phyloP scores from a whole-genome alignment of 1,284 basidiomycete genomes.

The Trichosporon sp. region DNA sequence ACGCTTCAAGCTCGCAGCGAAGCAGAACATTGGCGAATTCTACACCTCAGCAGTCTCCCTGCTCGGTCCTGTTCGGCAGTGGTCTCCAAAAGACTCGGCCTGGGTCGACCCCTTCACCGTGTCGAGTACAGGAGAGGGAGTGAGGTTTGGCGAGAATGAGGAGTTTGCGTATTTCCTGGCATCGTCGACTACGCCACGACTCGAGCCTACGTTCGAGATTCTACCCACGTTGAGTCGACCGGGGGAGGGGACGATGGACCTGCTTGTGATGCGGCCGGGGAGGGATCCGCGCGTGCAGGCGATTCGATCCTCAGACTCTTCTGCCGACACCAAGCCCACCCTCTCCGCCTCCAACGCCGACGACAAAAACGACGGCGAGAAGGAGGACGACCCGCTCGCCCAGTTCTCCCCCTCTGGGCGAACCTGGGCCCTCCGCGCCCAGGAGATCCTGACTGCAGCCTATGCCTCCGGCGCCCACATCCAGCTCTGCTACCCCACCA shows the following conservation, averaged over 20 bases:
- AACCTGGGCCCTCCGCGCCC: slow-evolving; percentile 43
- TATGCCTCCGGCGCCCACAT: slow-evolving; percentile 75
- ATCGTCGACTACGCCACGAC: slow-evolving; percentile 75
- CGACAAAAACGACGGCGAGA: neutral
- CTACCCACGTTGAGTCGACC: slow-evolving; percentile 62
- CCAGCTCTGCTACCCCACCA: slow-evolving; percentile 61
- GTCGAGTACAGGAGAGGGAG: neutral
- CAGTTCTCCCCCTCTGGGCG: neutral
- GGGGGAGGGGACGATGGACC: slow-evolving; percentile 64
- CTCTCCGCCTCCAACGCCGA: neutral
- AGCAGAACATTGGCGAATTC: slow-evolving; percentile 73
- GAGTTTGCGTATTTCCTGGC: slow-evolving; percentile 79
- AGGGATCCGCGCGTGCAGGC: slow-evolving; percentile 64
- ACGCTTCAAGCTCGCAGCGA: slow-evolving; percentile 82
- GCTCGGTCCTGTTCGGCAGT: slow-evolving; percentile 57
- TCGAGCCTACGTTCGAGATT: slow-evolving; percentile 79
- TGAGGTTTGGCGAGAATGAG: neutral
- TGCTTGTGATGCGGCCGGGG: slow-evolving; percentile 78
- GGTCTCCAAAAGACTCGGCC: slow-evolving; percentile 61
- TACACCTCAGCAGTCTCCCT: slow-evolving; percentile 67
- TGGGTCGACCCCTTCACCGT: slow-evolving; percentile 60
- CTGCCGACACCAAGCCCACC: too few species aligned
- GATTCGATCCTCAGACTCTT: too few species aligned
- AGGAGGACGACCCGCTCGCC: neutral
- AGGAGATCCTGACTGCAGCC: slow-evolving; percentile 65